phyloP scores from a whole-genome alignment of 495 filamentous ascomycete species.

The Bryoglossum gracile region DNA sequence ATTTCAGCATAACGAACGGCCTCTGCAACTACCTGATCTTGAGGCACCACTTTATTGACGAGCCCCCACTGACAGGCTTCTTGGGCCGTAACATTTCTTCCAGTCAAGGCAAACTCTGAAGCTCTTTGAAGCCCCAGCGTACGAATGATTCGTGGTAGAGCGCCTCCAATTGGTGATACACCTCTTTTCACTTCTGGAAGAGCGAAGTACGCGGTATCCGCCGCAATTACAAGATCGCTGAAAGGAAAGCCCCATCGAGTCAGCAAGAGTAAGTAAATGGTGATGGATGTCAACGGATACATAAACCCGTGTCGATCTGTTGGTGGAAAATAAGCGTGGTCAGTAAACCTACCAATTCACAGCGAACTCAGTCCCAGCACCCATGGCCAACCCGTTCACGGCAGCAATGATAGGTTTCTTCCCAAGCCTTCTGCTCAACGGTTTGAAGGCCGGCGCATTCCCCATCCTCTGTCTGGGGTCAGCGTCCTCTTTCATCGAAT shows the following conservation, averaged over 20 bases:
- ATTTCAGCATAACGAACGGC: conserved; percentile 41
- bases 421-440: conserved; percentile 45
- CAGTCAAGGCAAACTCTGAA: conserved; percentile 59
- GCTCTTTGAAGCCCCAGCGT: conserved; percentile 61
- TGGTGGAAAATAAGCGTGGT: not conserved
- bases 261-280: not conserved
- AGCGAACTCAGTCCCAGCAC: conserved; percentile 67
- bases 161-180: conserved; percentile 60
- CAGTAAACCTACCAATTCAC: conserved; percentile 41
- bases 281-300: not conserved
- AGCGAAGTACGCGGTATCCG: conserved; percentile 44
- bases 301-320: no score
- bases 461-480: conserved; percentile 32
- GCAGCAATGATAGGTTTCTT: conserved; percentile 64
- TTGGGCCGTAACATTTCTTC: conserved; percentile 44
- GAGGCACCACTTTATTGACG: conserved; percentile 55
- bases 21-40: conserved; percentile 32
- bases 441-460: conserved; percentile 43
- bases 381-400: conserved; percentile 61
- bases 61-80: conserved; percentile 61
- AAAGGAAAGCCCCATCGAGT: not conserved
- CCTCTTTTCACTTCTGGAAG: conserved; percentile 65
- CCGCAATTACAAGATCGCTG: conserved; percentile 60
- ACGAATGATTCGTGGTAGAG: conserved; percentile 54
- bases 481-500: conserved; percentile 31